Evolutionary conservation across 768 basidiomycete genomes (phyloP), one percentile per base, ranked within the genome.

Genomic region (Trametes punicea): DNA sequence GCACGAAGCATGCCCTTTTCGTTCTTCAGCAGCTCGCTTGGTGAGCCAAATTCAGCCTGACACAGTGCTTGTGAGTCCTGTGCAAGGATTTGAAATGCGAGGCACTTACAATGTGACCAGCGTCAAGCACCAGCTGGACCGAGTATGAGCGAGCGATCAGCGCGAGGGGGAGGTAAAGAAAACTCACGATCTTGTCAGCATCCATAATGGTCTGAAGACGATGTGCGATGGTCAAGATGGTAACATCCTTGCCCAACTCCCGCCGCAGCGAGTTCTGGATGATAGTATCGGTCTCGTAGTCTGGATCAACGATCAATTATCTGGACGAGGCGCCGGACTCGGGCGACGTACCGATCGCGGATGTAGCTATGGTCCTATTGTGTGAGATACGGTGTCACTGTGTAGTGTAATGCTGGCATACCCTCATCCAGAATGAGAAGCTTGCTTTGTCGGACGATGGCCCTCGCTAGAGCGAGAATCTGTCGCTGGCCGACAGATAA

Each of bases 391-490:
- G 13, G 34, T 8, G n/a, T 16, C 15, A 36, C 15, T 36, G 13
- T 15, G 34, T 15, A 3, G 9, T 13, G n/a, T 9, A 9, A 21
- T 16, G 10, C 6, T 10, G 3, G 46, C 49, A 33, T 42, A 75
- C 74, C 76, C 64, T 85, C 84, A 53, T 85, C 84, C 8, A 85
- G 68, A 39, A 84, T 78, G 34, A 83, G 71, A 8, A 85, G 60
- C 59, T 82, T 84, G 62, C 79, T 82, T 45, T 71, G 68, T 11
- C 83, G 69, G 3, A 84, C 76, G 51, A 84, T 77, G 2, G 83
- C 82, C 30, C 84, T 71, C 0, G 82, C 82, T 1, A 85, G 70
- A 0, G 82, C 81, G n/a, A 85, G 68, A 26, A 85, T 77, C 66
- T 85, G 84, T 11, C 81, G 70, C 63, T 85, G 79, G 6, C 83